A percentile compares a stretch with the other conserved stretches of the same genome.
Evolutionary conservation across 257 asterid species (phyloP).

Genomic region (Solanum sparsipilum): DNA sequence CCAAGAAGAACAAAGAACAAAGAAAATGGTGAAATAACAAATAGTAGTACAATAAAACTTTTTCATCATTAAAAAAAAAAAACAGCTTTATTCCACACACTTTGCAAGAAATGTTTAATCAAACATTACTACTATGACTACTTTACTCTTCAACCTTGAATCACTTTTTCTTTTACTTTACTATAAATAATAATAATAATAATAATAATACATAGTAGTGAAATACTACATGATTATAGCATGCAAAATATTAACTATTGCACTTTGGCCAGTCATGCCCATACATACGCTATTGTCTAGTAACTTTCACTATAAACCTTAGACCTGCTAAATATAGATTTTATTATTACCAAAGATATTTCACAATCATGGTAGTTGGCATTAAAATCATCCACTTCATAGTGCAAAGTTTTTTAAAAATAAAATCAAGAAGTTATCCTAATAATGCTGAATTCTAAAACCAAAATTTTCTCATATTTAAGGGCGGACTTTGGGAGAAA

Average conservation of each 20-base stretch:
- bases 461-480: not conserved
- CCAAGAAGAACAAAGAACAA: too few relatives aligned
- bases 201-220: not conserved
- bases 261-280: not conserved
- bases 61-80: conserved; percentile 20
- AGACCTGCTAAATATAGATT: not conserved
- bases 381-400: not conserved
- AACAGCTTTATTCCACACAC: not conserved
- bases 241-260: not conserved
- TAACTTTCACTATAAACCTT: not conserved
- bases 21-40: too few relatives aligned
- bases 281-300: not conserved
- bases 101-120: not conserved
- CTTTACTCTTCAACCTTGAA: conserved; percentile 8
- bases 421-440: not conserved
- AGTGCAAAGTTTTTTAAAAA: not conserved
- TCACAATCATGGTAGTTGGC: not conserved
- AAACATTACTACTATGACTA: not conserved
- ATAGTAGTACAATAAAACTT: too few relatives aligned
- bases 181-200: not conserved
- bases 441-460: not conserved
- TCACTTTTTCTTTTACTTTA: not conserved
- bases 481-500: not conserved
- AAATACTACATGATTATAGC: conserved; percentile 3
- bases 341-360: not conserved